These are phyloP conservation scores for Debaryomyces singareniensis DNA, from an alignment of 1,139 yeast genomes.

Conservation along the genomic window DNA sequence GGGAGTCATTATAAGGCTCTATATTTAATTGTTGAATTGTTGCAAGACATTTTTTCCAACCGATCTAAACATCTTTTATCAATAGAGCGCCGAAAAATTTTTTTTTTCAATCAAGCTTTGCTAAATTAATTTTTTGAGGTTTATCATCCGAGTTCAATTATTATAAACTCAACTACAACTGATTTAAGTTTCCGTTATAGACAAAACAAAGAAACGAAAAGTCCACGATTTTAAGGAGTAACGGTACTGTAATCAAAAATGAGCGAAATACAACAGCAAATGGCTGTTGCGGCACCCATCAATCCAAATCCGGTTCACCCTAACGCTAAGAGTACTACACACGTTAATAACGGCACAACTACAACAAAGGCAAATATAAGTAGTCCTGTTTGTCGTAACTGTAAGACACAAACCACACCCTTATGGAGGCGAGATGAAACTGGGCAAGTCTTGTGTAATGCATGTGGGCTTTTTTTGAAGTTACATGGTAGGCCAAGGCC, in stretches of 20 bases:
- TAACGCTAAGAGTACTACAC: constrained; percentile 44
- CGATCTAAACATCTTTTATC: too few species aligned
- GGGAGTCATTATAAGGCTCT: too few species aligned
- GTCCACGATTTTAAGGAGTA: too few species aligned
- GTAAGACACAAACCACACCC: constrained; percentile 90
- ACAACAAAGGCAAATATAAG: constrained; percentile 46
- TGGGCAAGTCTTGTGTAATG: constrained; percentile 91
- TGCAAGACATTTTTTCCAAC: too few species aligned
- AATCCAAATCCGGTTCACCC: constrained; percentile 31
- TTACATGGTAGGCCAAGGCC: constrained; percentile 92
- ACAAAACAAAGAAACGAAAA: too few species aligned
- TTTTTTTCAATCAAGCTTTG: too few species aligned
- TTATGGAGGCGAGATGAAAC: constrained; percentile 92
- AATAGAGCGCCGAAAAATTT: too few species aligned
- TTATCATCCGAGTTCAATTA: too few species aligned
- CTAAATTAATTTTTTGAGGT: too few species aligned
- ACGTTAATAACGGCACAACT: constrained; percentile 37
- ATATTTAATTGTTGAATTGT: too few species aligned
- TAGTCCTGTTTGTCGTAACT: constrained; percentile 78
- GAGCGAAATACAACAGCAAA: constrained; percentile 15
- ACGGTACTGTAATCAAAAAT: constrained; percentile 3
- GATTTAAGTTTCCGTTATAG: too few species aligned
- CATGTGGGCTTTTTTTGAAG: constrained; percentile 88
- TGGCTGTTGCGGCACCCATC: constrained; percentile 7
- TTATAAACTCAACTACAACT: too few species aligned